Base-by-base conservation (phyloP, 306 rosid genomes). In the Rosa rugosa region DNA sequence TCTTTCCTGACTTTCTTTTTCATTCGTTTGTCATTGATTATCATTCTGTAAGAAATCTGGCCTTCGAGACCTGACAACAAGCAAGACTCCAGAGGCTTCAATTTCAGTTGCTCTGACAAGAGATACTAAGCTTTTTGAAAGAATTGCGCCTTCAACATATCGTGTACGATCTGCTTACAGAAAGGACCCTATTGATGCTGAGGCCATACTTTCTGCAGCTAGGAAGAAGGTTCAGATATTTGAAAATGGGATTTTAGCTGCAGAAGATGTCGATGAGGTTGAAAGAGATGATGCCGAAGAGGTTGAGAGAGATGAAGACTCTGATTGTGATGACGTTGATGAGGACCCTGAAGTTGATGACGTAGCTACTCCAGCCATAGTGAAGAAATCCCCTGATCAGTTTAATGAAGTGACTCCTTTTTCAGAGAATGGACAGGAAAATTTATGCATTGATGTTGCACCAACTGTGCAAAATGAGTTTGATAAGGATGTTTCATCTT, bases 81-180 rank as follows among this genome's bases (percentile, higher is more conserved):
- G 99, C 88, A 96, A 88, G 87, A 96, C 99, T 14, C 99, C 99
- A 14, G 99, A 96, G 88, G 99, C 99, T 76, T 96, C 99, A 9
- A 96, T 96, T 80, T 96, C 99, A 67, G 99, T 96, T 80, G 99
- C 99, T 83, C 87, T 96, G 91, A 93, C 99, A 3, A 93, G 99
- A 91, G 99, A 96, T 84, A 84, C 93, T 72, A 96, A 96, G 86
- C 98, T 96, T 79, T 95, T 96, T 57, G 99, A 96, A 89, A 96
- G 99, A 81, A 93, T 96, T 68, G 99, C 99, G 72, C 99, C 99
- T 57, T 96, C 99, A 77, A 96, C 99, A 62, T 96, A 96, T 80
- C 95, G 99, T 31, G 97, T 96, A 25, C 92, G 98, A 69, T 73
- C 92, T 82, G 92, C 99, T 80, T 96, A 86, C 78, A 85, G 98